Conservation (phyloP, 2,329 filamentous ascomycete genomes). For the Ophiostoma australiae region DNA sequence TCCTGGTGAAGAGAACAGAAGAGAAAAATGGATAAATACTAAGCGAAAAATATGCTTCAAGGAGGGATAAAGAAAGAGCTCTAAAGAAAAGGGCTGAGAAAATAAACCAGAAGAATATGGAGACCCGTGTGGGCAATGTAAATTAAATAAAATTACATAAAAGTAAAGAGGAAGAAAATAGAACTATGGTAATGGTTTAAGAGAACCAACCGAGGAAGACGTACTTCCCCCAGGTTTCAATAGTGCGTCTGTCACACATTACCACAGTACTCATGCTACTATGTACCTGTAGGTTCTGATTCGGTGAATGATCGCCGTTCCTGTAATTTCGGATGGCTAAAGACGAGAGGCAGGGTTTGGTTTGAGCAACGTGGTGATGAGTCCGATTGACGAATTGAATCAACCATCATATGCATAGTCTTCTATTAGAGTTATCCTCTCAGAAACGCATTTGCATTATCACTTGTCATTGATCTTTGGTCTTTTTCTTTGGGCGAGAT, state of each 20-base stretch:
- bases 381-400: no score
- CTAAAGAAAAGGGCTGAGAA: neutral
- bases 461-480: no score
- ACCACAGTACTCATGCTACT: neutral
- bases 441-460: no score
- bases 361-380: neutral
- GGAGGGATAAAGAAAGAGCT: neutral
- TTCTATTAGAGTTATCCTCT: no score
- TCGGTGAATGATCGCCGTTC: constrained; percentile 4
- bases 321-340: constrained; percentile 11
- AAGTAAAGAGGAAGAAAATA: neutral
- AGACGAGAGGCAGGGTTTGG: neutral
- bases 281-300: neutral
- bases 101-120: neutral
- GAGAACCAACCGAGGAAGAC: neutral
- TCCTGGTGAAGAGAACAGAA: neutral
- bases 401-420: no score
- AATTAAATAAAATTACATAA: neutral
- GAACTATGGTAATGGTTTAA: neutral
- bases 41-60: neutral
- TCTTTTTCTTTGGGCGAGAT: neutral
- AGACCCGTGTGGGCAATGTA: neutral
- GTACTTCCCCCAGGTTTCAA: neutral
- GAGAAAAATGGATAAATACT: neutral
- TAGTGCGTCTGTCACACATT: neutral